phyloP scores from a whole-genome alignment of 2,329 filamentous ascomycete species.

The Geosmithia morbida region DNA sequence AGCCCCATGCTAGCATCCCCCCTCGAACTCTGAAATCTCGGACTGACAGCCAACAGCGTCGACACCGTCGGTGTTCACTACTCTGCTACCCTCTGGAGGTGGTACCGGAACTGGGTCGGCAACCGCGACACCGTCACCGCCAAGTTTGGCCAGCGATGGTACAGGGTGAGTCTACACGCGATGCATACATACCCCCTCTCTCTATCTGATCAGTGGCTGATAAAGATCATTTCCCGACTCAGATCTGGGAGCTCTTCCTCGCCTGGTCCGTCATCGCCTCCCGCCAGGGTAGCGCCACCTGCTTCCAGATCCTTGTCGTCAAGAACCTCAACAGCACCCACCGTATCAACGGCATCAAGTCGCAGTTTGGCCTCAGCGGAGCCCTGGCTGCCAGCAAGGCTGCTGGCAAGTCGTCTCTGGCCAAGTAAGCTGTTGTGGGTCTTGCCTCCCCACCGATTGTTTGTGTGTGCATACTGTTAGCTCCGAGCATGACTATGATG shows the following conservation, averaged over 20 bases:
- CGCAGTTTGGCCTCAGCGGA: conserved; percentile 54
- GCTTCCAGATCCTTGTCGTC: conserved; percentile 74
- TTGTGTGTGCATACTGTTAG: background rate
- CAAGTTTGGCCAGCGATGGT: conserved; percentile 95
- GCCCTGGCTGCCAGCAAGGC: conserved; percentile 27
- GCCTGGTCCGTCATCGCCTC: conserved; percentile 74
- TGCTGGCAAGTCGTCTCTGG: conserved; percentile 4
- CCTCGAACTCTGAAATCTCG: too few species aligned
- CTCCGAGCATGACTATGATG: too few species aligned
- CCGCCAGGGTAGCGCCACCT: conserved; percentile 70
- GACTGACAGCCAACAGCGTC: conserved; percentile 25
- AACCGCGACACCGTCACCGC: conserved; percentile 85
- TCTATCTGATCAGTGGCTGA: background rate
- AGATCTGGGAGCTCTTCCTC: conserved; percentile 90
- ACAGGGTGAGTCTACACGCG: conserved; percentile 50
- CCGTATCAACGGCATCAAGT: conserved; percentile 58
- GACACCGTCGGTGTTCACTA: conserved; percentile 97
- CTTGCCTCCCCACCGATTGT: background rate
- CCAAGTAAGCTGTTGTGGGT: conserved; percentile 1
- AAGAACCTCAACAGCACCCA: conserved; percentile 87
- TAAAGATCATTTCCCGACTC: background rate
- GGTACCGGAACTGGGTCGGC: conserved; percentile 97
- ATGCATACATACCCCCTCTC: background rate
- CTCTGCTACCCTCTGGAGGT: conserved; percentile 90
- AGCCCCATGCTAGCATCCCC: too few species aligned